Evolutionary conservation across 495 filamentous ascomycete genomes (phyloP).

Genomic region (Pseudomonodictys pantanalensis): DNA sequence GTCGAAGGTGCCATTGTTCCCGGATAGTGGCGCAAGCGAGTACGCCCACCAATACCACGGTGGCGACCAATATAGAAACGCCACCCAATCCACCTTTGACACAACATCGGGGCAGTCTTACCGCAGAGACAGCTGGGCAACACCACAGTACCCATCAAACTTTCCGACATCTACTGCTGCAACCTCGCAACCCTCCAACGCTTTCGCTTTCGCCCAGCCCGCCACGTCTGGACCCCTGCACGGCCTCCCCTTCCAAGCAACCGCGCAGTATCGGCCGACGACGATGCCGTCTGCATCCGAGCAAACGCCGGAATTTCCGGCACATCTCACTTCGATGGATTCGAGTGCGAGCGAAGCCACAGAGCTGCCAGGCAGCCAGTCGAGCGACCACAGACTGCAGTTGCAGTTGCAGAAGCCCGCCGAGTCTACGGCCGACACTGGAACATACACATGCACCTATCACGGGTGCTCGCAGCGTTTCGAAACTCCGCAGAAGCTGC

Average conservation of each 20-base stretch:
- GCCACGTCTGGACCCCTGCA: slow-evolving; percentile 40
- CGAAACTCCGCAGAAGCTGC: slow-evolving; percentile 77
- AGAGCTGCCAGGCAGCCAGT: slow-evolving; percentile 32
- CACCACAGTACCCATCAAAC: slow-evolving; percentile 42
- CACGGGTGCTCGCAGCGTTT: slow-evolving; percentile 87
- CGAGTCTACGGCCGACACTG: slow-evolving; percentile 68
- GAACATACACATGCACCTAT: slow-evolving; percentile 94
- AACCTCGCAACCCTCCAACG: slow-evolving; percentile 27
- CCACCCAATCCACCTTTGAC: slow-evolving; percentile 38
- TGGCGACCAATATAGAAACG: slow-evolving; percentile 34
- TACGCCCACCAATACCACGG: slow-evolving; percentile 44
- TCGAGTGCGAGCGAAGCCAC: slow-evolving; percentile 58
- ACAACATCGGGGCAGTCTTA: slow-evolving; percentile 41
- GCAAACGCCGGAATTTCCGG: slow-evolving; percentile 57
- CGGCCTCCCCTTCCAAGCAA: slow-evolving; percentile 16
- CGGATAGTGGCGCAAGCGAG: slow-evolving; percentile 47
- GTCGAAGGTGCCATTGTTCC: slow-evolving; percentile 66
- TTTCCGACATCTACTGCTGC: slow-evolving; percentile 39
- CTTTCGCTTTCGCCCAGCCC: slow-evolving; percentile 46
- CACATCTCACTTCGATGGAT: slow-evolving; percentile 62
- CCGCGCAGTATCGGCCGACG: slow-evolving; percentile 27
- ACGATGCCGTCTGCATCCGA: slow-evolving; percentile 37
- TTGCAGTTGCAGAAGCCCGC: slow-evolving; percentile 57
- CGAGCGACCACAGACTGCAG: slow-evolving; percentile 19
- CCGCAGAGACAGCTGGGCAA: slow-evolving; percentile 37